Evolutionary conservation across 2,329 filamentous ascomycete species (phyloP), one percentile per base, ranked within the genome.

Genomic region (Cordyceps fumosorosea): DNA sequence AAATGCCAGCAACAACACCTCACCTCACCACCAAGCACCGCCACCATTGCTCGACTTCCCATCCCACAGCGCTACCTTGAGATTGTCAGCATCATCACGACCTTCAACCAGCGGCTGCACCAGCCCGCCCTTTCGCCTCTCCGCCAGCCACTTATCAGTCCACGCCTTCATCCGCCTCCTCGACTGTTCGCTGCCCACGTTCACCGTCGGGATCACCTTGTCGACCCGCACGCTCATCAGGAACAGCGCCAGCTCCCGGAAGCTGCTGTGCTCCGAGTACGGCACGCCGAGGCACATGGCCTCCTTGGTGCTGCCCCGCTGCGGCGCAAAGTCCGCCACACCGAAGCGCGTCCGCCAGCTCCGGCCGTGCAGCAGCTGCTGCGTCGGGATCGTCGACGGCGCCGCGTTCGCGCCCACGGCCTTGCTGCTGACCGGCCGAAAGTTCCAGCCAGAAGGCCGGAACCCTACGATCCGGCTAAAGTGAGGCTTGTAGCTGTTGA

Each of bases 191-290:
- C 81, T 86, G 1, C 84, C 85, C 0, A 88, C 83, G 62, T 99
- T 98, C 3, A 99, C 95, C 0, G 95, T 99, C 0, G 95, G 95
- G 18, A 99, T 89, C 7, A 99, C 84, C 75, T 88, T 90, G 66
- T 93, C 92, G 66, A 99, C 96, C 62, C 90, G 80, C 73, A 99
- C 73, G 22, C 88, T 85, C 80, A 95, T 95, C 67, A 93, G 85
- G 71, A 99, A 99, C 83, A 98, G 88, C 0, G 91, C 93, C 71
- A 99, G 75, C 78, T 99, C 95, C 47, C 93, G 83, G 71, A 99
- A 99, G 65, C 90, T 96, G 73, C 90, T 95, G 73, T 99, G 95
- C 77, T 99, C 95, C 57, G 89, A 93, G 72, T 99, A 99, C 2
- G 95, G 95, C 2, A 98, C 95, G 0, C 91, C 93, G 68, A 96